Evolutionary conservation across 1,284 basidiomycete genomes (phyloP).

Genomic region (Gomphus bonarii): DNA sequence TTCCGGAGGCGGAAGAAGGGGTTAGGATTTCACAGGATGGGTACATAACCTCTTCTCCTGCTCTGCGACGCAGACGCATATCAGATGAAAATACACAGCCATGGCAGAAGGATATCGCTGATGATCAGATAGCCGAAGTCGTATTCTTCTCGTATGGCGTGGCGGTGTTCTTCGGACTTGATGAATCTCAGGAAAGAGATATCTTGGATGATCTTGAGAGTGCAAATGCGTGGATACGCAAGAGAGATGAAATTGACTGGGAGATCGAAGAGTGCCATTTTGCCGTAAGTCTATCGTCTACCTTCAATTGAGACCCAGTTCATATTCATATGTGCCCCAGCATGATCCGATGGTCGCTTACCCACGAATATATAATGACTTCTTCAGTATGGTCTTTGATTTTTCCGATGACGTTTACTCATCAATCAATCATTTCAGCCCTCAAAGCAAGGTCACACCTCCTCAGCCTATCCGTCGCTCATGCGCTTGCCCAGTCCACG

Average conservation of each 20-base stretch:
- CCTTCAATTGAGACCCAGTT: background rate
- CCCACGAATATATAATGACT: constrained; percentile 85
- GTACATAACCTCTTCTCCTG: constrained; percentile 44
- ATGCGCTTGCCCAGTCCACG: constrained; percentile 91
- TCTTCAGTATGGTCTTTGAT: constrained; percentile 53
- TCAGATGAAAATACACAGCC: constrained; percentile 7
- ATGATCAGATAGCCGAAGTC: constrained; percentile 61
- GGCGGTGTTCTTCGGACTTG: constrained; percentile 79
- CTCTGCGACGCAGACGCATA: constrained; percentile 25
- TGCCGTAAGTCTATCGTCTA: constrained; percentile 35
- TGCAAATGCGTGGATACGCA: constrained; percentile 55
- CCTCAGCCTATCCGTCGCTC: constrained; percentile 83
- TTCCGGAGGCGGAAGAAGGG: constrained; percentile 26
- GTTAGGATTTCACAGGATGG: constrained; percentile 32
- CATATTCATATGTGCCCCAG: constrained; percentile 26
- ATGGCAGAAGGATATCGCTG: constrained; percentile 16
- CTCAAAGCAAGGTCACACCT: constrained; percentile 85
- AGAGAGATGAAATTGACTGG: constrained; percentile 63
- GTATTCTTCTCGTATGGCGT: constrained; percentile 85
- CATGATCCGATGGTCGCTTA: constrained; percentile 81
- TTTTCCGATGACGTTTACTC: background rate
- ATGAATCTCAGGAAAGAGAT: constrained; percentile 63
- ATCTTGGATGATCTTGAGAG: constrained; percentile 76
- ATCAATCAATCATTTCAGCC: constrained; percentile 33
- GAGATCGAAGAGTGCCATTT: constrained; percentile 88